Evolutionary conservation across 495 filamentous ascomycete species (phyloP).

Genomic region (Annulohypoxylon bovei): DNA sequence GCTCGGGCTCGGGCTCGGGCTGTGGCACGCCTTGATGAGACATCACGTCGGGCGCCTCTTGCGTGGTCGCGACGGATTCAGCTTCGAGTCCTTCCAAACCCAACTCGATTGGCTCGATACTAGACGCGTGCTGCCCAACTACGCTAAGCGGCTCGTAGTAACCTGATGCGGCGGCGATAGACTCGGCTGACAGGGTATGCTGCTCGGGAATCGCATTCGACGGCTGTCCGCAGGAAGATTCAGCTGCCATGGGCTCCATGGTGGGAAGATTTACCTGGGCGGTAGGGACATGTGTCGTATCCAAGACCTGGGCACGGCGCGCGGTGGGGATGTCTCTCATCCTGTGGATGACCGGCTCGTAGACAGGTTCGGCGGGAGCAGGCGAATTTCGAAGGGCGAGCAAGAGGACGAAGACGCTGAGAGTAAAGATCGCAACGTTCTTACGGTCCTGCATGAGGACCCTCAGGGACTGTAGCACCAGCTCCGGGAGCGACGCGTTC

Average conservation of each 20-base stretch:
- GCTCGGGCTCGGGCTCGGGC: neutral
- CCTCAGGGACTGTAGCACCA: constrained; percentile 74
- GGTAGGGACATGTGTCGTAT: neutral
- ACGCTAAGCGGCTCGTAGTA: constrained; percentile 1
- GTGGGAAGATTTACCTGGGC: constrained; percentile 6
- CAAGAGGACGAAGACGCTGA: constrained; percentile 69
- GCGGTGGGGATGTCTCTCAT: constrained; percentile 32
- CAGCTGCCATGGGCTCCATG: neutral
- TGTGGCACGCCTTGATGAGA: neutral
- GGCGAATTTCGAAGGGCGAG: constrained; percentile 54
- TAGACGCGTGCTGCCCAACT: neutral
- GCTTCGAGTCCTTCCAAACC: neutral
- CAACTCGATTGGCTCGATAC: neutral
- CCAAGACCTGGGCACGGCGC: constrained; percentile 19
- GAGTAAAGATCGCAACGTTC: constrained; percentile 73
- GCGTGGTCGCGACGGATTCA: neutral
- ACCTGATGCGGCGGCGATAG: neutral
- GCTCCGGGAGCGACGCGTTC: constrained; percentile 61
- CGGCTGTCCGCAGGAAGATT: constrained; percentile 14
- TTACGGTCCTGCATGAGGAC: constrained; percentile 73
- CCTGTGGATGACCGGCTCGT: constrained; percentile 42
- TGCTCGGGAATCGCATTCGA: constrained; percentile 3
- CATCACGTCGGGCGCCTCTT: neutral
- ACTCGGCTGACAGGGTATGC: neutral
- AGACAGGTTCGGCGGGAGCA: constrained; percentile 23